Evolutionary conservation across 805 yeast species (phyloP).

Genomic region (Wickerhamomyces kurtzmanii): DNA sequence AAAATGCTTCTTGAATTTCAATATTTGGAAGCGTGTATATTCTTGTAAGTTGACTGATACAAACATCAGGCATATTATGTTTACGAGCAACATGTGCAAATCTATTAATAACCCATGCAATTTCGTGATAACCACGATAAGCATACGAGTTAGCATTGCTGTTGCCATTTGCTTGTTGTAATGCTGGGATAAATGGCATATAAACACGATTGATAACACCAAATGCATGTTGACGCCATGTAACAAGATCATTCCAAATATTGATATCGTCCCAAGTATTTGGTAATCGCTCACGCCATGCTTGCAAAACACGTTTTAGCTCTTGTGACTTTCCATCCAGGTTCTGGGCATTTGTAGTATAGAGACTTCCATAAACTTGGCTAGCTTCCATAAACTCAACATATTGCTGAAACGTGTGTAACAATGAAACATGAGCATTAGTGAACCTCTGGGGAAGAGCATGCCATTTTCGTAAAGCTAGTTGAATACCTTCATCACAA

Average conservation of each 20-base stretch:
- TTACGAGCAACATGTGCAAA: constrained; percentile 98
- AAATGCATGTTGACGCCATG: constrained; percentile 99
- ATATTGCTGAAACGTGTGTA: constrained; percentile 94
- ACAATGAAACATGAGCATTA: constrained; percentile 77
- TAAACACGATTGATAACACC: constrained; percentile 91
- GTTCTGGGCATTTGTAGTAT: constrained; percentile 86
- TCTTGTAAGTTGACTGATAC: constrained; percentile 84
- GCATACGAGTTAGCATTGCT: constrained; percentile 85
- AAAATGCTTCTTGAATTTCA: constrained; percentile 95
- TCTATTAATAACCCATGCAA: constrained; percentile 97
- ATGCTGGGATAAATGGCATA: constrained; percentile 80
- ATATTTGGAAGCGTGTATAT: constrained; percentile 94
- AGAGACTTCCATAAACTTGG: constrained; percentile 81
- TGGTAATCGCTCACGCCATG: constrained; percentile 97
- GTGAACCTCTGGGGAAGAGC: constrained; percentile 68
- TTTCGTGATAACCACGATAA: constrained; percentile 95
- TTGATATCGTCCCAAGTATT: constrained; percentile 96
- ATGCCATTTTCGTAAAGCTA: constrained; percentile 88
- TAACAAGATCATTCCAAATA: constrained; percentile 93
- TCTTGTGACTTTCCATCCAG: constrained; percentile 91
- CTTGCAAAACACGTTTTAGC: constrained; percentile 85
- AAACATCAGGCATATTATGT: constrained; percentile 95
- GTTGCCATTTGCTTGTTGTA: constrained; percentile 61
- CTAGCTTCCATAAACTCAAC: constrained; percentile 97
- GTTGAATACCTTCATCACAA: constrained; percentile 94